Conservation (phyloP, 2,329 filamentous ascomycete species). For the Beauveria caledonica region DNA sequence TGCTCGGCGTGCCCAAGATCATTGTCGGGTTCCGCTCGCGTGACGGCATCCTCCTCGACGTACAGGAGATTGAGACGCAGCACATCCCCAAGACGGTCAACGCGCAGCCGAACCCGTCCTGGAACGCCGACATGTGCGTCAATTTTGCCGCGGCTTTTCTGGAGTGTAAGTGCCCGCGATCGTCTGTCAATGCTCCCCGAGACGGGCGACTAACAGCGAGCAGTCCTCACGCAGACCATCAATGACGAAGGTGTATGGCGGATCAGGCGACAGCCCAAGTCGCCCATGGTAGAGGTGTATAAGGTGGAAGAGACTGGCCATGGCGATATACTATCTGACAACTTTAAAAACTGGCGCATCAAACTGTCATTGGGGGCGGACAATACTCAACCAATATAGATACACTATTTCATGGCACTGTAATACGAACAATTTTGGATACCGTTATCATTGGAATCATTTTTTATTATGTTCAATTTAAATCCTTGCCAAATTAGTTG, state of each 20-base stretch:
- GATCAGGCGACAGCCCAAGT: constrained; percentile 58
- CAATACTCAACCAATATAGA: background rate
- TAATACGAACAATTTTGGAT: background rate
- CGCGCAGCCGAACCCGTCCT: constrained; percentile 55
- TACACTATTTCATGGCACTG: background rate
- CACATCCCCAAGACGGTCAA: constrained; percentile 70
- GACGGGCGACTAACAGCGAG: constrained; percentile 14
- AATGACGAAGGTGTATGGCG: constrained; percentile 73
- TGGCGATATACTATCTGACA: constrained; percentile 65
- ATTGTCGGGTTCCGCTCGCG: constrained; percentile 78
- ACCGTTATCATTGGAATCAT: background rate
- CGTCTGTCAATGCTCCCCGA: background rate
- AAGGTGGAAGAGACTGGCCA: constrained; percentile 66
- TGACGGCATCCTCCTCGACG: constrained; percentile 59
- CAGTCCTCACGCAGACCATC: constrained; percentile 56
- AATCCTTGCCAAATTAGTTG: constrained; percentile 12
- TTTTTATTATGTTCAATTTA: background rate
- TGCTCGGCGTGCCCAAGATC: constrained; percentile 86
- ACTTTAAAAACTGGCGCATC: constrained; percentile 69
- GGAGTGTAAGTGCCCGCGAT: constrained; percentile 51
- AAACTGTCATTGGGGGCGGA: constrained; percentile 34
- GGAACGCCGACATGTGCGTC: constrained; percentile 91
- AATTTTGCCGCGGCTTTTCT: constrained; percentile 78
- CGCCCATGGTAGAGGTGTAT: constrained; percentile 62
- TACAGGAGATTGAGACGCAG: constrained; percentile 75